Percentiles rank a stretch among this genome's conserved stretches.
Conservation (phyloP, 2,329 filamentous ascomycete genomes). For the Neopestalotiopsis sp. region DNA sequence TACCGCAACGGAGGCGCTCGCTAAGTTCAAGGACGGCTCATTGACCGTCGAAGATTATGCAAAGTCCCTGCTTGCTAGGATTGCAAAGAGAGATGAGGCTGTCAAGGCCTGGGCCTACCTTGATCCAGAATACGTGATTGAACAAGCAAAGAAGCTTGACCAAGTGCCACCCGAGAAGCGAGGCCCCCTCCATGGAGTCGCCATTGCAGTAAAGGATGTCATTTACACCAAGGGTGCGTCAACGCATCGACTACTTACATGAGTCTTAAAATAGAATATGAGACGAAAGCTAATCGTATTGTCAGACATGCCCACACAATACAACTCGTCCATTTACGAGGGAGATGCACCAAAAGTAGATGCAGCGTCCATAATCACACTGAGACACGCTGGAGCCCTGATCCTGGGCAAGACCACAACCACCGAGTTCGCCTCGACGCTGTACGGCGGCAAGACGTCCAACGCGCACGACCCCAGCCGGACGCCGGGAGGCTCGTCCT, state of each 20-base stretch:
- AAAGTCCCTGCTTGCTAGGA: slow-evolving; percentile 46
- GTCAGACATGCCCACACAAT: slow-evolving; percentile 56
- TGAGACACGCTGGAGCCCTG: slow-evolving; percentile 60
- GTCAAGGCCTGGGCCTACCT: slow-evolving; percentile 54
- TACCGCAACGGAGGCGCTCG: slow-evolving; percentile 47
- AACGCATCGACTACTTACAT: background rate
- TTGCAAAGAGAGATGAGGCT: slow-evolving; percentile 43
- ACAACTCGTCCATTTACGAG: slow-evolving; percentile 59
- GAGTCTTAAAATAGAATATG: slow-evolving; percentile 11
- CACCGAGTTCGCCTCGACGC: slow-evolving; percentile 67
- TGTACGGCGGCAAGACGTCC: slow-evolving; percentile 54
- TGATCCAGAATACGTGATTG: slow-evolving; percentile 47
- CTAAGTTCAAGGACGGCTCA: slow-evolving; percentile 41
- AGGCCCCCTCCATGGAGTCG: slow-evolving; percentile 57
- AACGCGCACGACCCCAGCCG: slow-evolving; percentile 70
- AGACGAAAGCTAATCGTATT: background rate
- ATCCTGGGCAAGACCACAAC: slow-evolving; percentile 66
- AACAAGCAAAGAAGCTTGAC: slow-evolving; percentile 53
- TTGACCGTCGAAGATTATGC: slow-evolving; percentile 55
- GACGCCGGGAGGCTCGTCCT: slow-evolving; percentile 71
- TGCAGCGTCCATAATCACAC: slow-evolving; percentile 54
- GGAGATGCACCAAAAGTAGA: slow-evolving; percentile 52
- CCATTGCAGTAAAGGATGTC: slow-evolving; percentile 60
- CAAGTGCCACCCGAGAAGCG: slow-evolving; percentile 46
- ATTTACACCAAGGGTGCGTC: slow-evolving; percentile 52